These are phyloP conservation scores for Cryptococcus sp. DNA, from an alignment of 1,284 basidiomycete species.

Conservation along the genomic window DNA sequence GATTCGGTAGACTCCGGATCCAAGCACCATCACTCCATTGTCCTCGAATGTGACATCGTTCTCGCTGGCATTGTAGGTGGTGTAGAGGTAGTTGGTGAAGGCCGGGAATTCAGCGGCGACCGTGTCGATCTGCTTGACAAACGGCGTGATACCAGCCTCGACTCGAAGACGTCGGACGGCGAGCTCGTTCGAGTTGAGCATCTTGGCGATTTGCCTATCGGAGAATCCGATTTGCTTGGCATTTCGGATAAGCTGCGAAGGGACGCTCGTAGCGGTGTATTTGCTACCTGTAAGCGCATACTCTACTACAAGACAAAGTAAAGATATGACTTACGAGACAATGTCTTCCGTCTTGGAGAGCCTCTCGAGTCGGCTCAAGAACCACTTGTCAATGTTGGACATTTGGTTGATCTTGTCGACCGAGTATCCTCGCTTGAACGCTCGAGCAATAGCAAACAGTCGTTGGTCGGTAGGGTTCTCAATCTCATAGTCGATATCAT, in stretches of 20 bases:
- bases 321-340: slow-evolving; percentile 60
- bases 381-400: slow-evolving; percentile 98
- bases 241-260: slow-evolving; percentile 62
- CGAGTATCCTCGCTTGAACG: slow-evolving; percentile 87
- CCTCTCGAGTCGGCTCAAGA: slow-evolving; percentile 79
- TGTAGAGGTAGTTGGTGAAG: slow-evolving; percentile 98
- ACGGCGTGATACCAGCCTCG: slow-evolving; percentile 76
- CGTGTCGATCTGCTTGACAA: slow-evolving; percentile 98
- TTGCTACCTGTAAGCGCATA: slow-evolving; percentile 49
- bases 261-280: slow-evolving; percentile 64
- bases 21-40: slow-evolving; percentile 92
- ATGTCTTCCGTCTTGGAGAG: slow-evolving; percentile 73
- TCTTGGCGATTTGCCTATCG: slow-evolving; percentile 78
- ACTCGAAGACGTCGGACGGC: slow-evolving; percentile 59
- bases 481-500: slow-evolving; percentile 77
- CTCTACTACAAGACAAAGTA: neutral
- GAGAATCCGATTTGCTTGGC: slow-evolving; percentile 96
- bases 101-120: slow-evolving; percentile 98
- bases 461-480: slow-evolving; percentile 67
- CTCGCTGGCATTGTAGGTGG: slow-evolving; percentile 90
- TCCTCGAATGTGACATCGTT: slow-evolving; percentile 88
- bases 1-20: slow-evolving; percentile 97
- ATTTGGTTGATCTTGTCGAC: slow-evolving; percentile 95
- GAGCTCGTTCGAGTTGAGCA: slow-evolving; percentile 66
- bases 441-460: slow-evolving; percentile 92